phyloP scores from a whole-genome alignment of 495 filamentous ascomycete genomes.

The Hyaloscypha bicolor region DNA sequence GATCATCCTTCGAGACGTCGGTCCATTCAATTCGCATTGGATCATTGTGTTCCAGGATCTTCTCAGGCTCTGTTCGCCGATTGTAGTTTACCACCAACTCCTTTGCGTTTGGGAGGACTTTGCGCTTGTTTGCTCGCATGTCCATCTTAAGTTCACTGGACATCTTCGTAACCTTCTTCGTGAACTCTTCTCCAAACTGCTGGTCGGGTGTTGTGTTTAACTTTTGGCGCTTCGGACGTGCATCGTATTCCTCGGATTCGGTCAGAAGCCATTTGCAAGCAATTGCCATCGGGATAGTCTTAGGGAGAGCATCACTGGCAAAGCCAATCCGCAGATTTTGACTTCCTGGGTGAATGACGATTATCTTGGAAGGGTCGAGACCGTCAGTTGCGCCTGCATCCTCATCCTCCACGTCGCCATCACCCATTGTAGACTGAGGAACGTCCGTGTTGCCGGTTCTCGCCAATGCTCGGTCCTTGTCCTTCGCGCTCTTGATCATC shows the following conservation, averaged over 20 bases:
- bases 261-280: constrained; percentile 72
- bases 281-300: constrained; percentile 91
- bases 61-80: constrained; percentile 74
- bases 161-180: constrained; percentile 77
- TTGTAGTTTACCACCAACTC: constrained; percentile 94
- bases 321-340: constrained; percentile 93
- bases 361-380: constrained; percentile 81
- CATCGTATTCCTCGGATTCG: constrained; percentile 85
- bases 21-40: constrained; percentile 94
- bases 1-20: constrained; percentile 59
- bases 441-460: constrained; percentile 68
- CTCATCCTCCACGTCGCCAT: constrained; percentile 58
- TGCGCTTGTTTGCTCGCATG: constrained; percentile 90
- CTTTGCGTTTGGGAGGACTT: constrained; percentile 92
- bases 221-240: constrained; percentile 86
- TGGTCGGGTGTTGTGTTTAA: constrained; percentile 70
- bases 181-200: constrained; percentile 82
- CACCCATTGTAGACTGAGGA: constrained; percentile 36
- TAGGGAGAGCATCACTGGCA: constrained; percentile 91
- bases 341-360: constrained; percentile 97
- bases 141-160: constrained; percentile 81
- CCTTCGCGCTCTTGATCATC: constrained; percentile 81
- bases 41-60: constrained; percentile 92
- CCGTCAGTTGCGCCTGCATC: constrained; percentile 63
- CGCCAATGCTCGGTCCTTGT: constrained; percentile 82